Evolutionary conservation across 768 basidiomycete genomes (phyloP).

Genomic region (Guyanaporus albipodus): DNA sequence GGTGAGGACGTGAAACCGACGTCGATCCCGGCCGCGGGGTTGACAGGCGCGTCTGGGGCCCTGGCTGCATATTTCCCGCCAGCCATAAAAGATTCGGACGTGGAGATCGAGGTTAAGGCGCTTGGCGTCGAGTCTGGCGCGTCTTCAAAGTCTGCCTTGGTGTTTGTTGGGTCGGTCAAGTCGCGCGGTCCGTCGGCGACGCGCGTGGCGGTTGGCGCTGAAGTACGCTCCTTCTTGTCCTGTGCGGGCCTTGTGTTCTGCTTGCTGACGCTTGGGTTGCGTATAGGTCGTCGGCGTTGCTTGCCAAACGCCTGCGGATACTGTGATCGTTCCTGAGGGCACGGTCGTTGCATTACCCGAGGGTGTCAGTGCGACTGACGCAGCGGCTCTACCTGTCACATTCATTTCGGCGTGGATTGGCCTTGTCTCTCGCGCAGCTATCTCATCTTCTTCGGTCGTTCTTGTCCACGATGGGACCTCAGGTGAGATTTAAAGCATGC

Average conservation of each 20-base stretch:
- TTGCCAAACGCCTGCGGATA: slow-evolving; percentile 14
- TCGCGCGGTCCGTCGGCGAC: slow-evolving; percentile 12
- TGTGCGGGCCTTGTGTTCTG: too few relatives aligned
- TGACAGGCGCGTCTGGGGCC: slow-evolving; percentile 8
- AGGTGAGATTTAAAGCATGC: slow-evolving; percentile 8
- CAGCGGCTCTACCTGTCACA: slow-evolving; percentile 18
- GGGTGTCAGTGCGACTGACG: slow-evolving; percentile 14
- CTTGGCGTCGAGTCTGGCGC: slow-evolving; percentile 8
- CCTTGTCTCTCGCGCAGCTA: slow-evolving; percentile 15
- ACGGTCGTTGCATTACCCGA: slow-evolving; percentile 13
- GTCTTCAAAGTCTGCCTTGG: slow-evolving; percentile 10
- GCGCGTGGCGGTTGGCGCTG: slow-evolving; percentile 2
- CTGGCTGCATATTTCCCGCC: slow-evolving; percentile 23
- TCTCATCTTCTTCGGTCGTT: slow-evolving; percentile 21
- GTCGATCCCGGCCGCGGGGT: slow-evolving; percentile 11
- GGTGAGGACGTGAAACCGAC: slow-evolving; percentile 18
- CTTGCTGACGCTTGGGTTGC: slow-evolving; percentile 3
- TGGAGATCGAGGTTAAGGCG: slow-evolving; percentile 18
- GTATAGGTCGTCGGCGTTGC: slow-evolving; percentile 19
- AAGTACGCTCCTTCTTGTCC: too few relatives aligned
- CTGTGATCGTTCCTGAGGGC: slow-evolving; percentile 13
- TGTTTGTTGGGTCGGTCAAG: slow-evolving; percentile 18
- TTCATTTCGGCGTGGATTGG: slow-evolving; percentile 30
- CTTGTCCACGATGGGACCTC: slow-evolving; percentile 27
- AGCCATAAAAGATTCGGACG: slow-evolving; percentile 11